Conservation (phyloP, 2,329 filamentous ascomycete species). For the Mariannaea sp. region DNA sequence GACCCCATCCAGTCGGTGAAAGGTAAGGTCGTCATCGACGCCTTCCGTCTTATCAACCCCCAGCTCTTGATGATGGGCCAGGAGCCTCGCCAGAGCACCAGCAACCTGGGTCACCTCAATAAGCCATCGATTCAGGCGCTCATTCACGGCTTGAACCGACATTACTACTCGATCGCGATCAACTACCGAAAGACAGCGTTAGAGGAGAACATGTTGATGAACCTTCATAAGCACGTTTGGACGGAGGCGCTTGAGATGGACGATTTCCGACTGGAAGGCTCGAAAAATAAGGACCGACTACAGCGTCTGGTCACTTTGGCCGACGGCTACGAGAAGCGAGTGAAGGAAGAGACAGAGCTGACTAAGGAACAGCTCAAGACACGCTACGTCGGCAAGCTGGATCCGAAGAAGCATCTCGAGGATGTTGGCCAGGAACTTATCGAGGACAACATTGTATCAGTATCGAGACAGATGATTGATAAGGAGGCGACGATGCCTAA, state of each 20-base stretch:
- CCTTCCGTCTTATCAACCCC: conserved; percentile 97
- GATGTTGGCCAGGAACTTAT: conserved; percentile 96
- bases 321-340: conserved; percentile 97
- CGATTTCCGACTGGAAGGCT: conserved; percentile 84
- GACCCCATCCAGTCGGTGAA: conserved; percentile 99
- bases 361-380: conserved; percentile 98
- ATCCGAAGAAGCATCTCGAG: conserved; percentile 99
- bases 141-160: conserved; percentile 95
- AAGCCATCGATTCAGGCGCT: conserved; percentile 99
- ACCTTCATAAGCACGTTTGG: conserved; percentile 99
- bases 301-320: conserved; percentile 86
- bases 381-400: conserved; percentile 96
- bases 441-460: conserved; percentile 98
- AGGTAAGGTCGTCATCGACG: conserved; percentile 98
- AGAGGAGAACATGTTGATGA: conserved; percentile 99
- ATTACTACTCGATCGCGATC: conserved; percentile 99
- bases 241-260: conserved; percentile 97
- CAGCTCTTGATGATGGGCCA: conserved; percentile 98
- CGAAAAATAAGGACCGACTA: conserved; percentile 85
- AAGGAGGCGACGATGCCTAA: conserved; percentile 94
- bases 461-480: conserved; percentile 99
- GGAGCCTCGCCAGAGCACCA: conserved; percentile 96
- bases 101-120: conserved; percentile 96
- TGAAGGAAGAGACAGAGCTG: conserved; percentile 97
- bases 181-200: conserved; percentile 97